Conservation (phyloP, 2,329 filamentous ascomycete genomes). For the Arthrinium puccinioides region DNA sequence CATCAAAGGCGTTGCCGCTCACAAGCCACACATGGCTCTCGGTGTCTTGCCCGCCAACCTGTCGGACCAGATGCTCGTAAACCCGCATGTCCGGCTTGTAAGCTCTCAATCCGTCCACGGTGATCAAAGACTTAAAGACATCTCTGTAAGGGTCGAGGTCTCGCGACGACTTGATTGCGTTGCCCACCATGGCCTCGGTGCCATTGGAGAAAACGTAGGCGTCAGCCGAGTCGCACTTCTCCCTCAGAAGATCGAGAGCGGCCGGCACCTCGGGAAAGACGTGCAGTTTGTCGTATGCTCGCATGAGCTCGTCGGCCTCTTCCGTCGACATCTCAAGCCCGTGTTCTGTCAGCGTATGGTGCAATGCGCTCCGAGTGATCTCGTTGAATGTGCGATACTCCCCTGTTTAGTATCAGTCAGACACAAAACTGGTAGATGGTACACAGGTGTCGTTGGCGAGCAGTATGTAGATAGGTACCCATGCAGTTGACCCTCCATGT, state of each 20-base stretch:
- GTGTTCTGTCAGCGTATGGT: constrained; percentile 56
- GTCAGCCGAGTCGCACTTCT: constrained; percentile 29
- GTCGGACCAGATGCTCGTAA: constrained; percentile 52
- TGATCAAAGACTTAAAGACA: constrained; percentile 49
- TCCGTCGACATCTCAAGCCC: constrained; percentile 33
- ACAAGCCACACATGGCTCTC: constrained; percentile 55
- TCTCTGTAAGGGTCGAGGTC: constrained; percentile 40
- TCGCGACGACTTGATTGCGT: constrained; percentile 50
- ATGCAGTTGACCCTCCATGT: constrained; percentile 72
- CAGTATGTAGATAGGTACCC: constrained; percentile 37
- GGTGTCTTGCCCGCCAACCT: constrained; percentile 36
- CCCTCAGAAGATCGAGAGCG: constrained; percentile 40
- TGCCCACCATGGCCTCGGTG: constrained; percentile 52
- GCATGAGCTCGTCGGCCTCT: constrained; percentile 47
- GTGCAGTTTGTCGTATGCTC: constrained; percentile 55
- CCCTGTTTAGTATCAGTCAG: constrained; percentile 30
- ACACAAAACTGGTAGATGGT: too few species aligned
- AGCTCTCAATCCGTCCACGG: constrained; percentile 49
- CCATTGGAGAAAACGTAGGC: constrained; percentile 67
- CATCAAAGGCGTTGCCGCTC: constrained; percentile 67
- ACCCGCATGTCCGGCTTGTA: constrained; percentile 60
- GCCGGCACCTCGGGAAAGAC: constrained; percentile 57
- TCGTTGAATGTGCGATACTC: constrained; percentile 53
- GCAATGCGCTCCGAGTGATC: constrained; percentile 55
- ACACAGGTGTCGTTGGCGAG: background rate